Evolutionary conservation across 805 yeast genomes (phyloP), one percentile per base, ranked within the genome.

Genomic region (Metschnikowia colocasiae): DNA sequence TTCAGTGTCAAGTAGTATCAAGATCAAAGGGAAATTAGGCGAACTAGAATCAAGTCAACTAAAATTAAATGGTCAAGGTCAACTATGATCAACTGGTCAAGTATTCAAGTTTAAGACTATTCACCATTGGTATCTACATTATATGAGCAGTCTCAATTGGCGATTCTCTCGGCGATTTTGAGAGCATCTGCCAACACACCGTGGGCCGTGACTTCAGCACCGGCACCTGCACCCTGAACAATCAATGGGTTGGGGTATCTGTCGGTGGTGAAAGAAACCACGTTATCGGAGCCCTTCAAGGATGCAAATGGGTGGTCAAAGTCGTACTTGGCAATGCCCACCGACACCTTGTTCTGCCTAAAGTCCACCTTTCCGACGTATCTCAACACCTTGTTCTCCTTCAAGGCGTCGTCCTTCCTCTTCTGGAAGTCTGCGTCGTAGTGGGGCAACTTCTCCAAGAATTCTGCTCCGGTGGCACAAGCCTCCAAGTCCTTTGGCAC

Each of bases 191-290:
- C 96, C 56, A 94, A 78, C 37, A 94, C 97, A 69, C 99, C 99
- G 50, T 70, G 76, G 39, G 84, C 83, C 43, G 84, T 80, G 39
- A 79, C 82, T 31, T 78, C 84, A 45, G 83, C 82, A 94, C 59
- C 96, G 80, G 84, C 83, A 61, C 95, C 99, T 27, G 99, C 99
- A 71, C 99, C 99, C 77, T 94, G 99, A 59, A 94, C 79, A 53
- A 94, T 85, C 65, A 94, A 77, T 45, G 99, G 99, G 69, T 88
- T 89, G 34, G 85, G 80, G 70, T 94, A 94, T 73, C 99, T 86
- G 65, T 87, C 83, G 27, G 97, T 85, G 67, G 83, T 84, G 72
- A 94, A 86, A 19, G 97, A 83, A 52, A 94, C 85, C 50, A 94
- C 97, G 63, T 94, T 94, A 67, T 94, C 98, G 52, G 97, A 87